Evolutionary conservation across 805 yeast genomes (phyloP), one percentile per base, ranked within the genome.

Genomic region (Saccharomycopsis babjevae): DNA sequence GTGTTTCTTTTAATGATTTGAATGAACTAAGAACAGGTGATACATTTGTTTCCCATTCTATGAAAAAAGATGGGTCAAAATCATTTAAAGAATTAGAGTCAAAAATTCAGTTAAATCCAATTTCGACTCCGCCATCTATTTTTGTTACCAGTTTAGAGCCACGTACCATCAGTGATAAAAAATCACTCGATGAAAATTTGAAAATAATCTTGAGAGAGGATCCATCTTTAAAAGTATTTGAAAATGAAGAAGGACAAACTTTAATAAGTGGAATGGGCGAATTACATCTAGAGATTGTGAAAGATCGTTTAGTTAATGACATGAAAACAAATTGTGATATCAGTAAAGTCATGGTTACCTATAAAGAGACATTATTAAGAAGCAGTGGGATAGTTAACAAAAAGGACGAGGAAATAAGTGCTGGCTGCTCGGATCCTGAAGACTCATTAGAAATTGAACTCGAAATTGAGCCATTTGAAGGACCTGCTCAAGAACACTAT

Each of bases 231-330:
- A 81, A 83, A 36, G 79, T 89, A 7, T 73, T 82, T 2, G 79
- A 77, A 57, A 89, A 94, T 70, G 92, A 89, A 62, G 98, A 93
- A 66, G 96, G 94, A 6, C 97, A 94, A 73, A 85, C 92, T 1
- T 80, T 92, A 32, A 73, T 94, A 36, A 85, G 96, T 20, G 99
- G 99, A 38, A 93, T 93, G 98, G 99, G 99, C 50, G 98, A 94
- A 69, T 77, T 94, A 56, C 99, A 94, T 73, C 77, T 94, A 57
- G 98, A 94, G 66, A 91, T 94, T 66, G 88, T 94, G 1, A 79
- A 78, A 56, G 94, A 89, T 67, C 77, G 97, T 60, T 77, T 91
- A 50, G 73, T 89, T n/a, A 81, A 81, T 52, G 96, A 90, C 61
- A 78, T 91, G 79, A 86, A 86, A 70, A 97, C 96, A 2, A 83